These are phyloP conservation scores for Acacia concinna DNA, from an alignment of 331 rosid genomes.

Conservation along the genomic window DNA sequence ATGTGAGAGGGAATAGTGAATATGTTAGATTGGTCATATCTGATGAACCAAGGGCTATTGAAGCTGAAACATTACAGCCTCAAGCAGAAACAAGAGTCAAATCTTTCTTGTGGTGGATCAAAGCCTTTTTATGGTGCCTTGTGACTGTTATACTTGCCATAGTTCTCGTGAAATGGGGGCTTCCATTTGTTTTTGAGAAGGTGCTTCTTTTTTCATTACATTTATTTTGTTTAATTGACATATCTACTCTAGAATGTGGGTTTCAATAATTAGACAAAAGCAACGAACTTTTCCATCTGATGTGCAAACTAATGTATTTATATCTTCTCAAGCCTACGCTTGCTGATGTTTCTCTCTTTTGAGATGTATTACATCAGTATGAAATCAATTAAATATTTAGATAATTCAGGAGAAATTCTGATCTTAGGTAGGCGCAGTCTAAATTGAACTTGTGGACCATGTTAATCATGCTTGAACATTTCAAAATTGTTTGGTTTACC, in stretches of 20 bases:
- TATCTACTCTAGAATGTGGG: background rate
- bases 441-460: background rate
- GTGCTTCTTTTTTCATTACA: conserved; percentile 45
- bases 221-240: conserved; percentile 1
- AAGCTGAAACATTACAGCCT: conserved; percentile 48
- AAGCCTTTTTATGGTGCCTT: conserved; percentile 49
- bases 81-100: conserved; percentile 41
- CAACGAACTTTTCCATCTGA: background rate
- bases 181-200: conserved; percentile 88
- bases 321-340: background rate
- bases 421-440: background rate
- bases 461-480: background rate
- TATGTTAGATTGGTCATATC: conserved; percentile 65
- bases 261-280: background rate
- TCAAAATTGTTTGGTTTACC: background rate
- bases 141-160: conserved; percentile 42
- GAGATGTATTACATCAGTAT: background rate
- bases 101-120: conserved; percentile 64
- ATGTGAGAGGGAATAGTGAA: conserved; percentile 53
- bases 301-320: background rate
- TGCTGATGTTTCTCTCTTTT: background rate
- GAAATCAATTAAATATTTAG: background rate
- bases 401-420: background rate
- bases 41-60: conserved; percentile 45
- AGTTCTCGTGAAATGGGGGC: conserved; percentile 76